Evolutionary conservation across 169 alveolate species (phyloP).

Genomic region (Eimeria acervulina): DNA sequence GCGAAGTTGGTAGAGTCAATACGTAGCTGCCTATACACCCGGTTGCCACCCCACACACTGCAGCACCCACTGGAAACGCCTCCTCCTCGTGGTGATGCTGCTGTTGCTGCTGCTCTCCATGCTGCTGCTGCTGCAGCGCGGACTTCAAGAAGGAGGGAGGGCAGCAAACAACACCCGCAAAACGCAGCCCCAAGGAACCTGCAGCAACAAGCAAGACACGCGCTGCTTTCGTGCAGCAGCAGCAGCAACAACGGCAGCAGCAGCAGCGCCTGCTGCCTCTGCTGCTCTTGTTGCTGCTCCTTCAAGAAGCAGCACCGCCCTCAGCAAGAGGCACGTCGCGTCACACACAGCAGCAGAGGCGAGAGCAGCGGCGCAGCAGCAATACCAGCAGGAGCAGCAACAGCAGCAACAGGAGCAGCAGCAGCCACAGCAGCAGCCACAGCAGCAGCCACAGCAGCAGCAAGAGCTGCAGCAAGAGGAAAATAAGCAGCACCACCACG

Average conservation of each 20-base stretch:
- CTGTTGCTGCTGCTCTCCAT: slow-evolving; percentile 17
- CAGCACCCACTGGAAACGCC: slow-evolving; percentile 28
- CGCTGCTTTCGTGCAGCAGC: neutral
- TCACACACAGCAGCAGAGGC: no score
- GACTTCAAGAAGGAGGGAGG: slow-evolving; percentile 27
- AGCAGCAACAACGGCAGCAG: neutral
- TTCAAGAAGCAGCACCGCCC: no score
- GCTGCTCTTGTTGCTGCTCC: no score
- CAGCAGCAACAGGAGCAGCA: no score
- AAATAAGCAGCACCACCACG: neutral
- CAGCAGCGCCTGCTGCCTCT: neutral
- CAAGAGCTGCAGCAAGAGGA: neutral
- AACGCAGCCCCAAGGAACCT: slow-evolving; percentile 13
- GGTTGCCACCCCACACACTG: slow-evolving; percentile 19
- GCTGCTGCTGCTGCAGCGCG: slow-evolving; percentile 54
- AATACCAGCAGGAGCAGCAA: no score
- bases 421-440: neutral
- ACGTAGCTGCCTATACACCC: slow-evolving; percentile 65
- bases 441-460: neutral
- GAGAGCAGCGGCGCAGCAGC: no score
- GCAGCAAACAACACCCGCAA: slow-evolving; percentile 46
- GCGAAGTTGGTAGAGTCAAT: neutral
- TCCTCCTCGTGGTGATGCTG: slow-evolving; percentile 12
- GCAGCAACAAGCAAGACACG: neutral
- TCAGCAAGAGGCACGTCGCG: no score